These are phyloP conservation scores for Phytophthora colocasiae DNA, from an alignment of 352 stramenopile species.

Conservation along the genomic window DNA sequence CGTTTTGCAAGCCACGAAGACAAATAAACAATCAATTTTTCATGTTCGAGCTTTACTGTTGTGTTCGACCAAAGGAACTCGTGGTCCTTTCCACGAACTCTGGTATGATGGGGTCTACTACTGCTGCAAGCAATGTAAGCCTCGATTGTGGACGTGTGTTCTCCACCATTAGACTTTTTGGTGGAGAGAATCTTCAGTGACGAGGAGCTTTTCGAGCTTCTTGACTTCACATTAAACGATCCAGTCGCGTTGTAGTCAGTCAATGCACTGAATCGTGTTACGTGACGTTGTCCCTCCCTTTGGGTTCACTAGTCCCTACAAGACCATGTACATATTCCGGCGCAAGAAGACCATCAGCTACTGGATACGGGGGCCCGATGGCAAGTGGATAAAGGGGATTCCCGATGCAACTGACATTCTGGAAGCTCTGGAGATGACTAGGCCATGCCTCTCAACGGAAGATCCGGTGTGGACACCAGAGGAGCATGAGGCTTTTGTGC, in stretches of 20 bases:
- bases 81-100: no score
- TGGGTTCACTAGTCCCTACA: no score
- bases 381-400: no score
- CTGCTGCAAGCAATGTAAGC: neutral
- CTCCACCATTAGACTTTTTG: conserved; percentile 7
- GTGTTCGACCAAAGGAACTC: no score
- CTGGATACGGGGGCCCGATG: no score
- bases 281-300: no score
- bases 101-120: no score
- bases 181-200: conserved; percentile 7
- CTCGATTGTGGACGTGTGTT: conserved; percentile 9
- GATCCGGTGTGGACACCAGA: conserved; percentile 1
- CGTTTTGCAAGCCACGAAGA: conserved; percentile 36
- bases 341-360: no score
- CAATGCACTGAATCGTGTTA: neutral
- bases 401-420: neutral
- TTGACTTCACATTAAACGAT: neutral
- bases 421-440: conserved; percentile 2
- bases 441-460: neutral
- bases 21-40: conserved; percentile 14
- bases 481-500: conserved; percentile 7
- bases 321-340: no score
- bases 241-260: neutral
- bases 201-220: conserved; percentile 10
- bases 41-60: no score